phyloP scores from a whole-genome alignment of 2,329 filamentous ascomycete genomes.

The Alternaria ventricosa region DNA sequence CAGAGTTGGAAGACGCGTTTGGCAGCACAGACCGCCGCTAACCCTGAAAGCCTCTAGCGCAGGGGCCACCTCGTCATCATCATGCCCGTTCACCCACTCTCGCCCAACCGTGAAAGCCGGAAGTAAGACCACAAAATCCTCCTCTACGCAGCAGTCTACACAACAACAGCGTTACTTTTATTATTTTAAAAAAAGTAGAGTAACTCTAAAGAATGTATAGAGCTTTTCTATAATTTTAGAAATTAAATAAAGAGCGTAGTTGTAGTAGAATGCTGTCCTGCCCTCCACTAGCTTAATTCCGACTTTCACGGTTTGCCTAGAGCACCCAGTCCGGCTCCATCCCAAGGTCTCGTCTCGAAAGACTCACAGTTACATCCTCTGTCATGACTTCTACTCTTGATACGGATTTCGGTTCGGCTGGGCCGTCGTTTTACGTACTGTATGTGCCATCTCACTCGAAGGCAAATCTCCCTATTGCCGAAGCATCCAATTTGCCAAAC shows the following conservation, averaged over 20 bases:
- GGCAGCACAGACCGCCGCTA: background rate
- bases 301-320: too few species aligned
- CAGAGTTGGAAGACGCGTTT: background rate
- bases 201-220: too few species aligned
- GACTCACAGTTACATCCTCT: background rate
- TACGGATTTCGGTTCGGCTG: background rate
- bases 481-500: background rate
- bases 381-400: background rate
- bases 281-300: too few species aligned
- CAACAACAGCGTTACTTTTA: too few species aligned
- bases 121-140: too few species aligned
- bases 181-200: too few species aligned
- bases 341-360: background rate
- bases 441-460: background rate
- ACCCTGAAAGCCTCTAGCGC: background rate
- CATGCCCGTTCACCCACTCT: background rate
- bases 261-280: too few species aligned
- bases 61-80: background rate
- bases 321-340: background rate
- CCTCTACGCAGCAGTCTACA: too few species aligned
- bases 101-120: too few species aligned
- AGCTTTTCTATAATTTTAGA: too few species aligned
- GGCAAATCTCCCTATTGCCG: background rate
- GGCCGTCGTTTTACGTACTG: background rate
- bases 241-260: too few species aligned